phyloP scores from a whole-genome alignment of 805 yeast species.

The Spencermartinsiella europaea region DNA sequence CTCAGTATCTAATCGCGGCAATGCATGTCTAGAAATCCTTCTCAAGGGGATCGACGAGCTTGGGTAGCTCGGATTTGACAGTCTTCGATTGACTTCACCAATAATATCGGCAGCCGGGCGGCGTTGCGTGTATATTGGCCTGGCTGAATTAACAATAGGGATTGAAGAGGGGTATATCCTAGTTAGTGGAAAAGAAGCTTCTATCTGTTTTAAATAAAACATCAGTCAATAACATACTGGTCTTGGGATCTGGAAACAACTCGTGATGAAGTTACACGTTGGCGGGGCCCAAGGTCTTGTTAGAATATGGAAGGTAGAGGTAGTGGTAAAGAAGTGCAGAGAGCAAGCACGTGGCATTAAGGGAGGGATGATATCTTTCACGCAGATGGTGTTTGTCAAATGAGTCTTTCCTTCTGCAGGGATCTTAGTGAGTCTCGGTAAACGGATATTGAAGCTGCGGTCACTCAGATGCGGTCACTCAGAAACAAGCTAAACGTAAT shows the following conservation, averaged over 20 bases:
- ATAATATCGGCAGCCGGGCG: conserved; percentile 9
- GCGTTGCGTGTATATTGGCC: background rate
- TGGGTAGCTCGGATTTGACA: background rate
- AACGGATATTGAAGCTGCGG: too few relatives aligned
- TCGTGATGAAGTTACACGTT: background rate
- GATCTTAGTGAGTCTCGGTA: too few relatives aligned
- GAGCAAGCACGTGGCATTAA: background rate
- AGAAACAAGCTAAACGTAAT: too few relatives aligned
- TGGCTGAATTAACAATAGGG: conserved; percentile 12
- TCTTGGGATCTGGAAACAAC: background rate
- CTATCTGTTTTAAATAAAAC: too few relatives aligned
- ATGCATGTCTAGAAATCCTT: conserved; percentile 1
- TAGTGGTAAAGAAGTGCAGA: background rate
- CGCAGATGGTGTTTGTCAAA: too few relatives aligned
- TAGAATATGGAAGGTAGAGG: background rate
- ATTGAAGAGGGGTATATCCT: conserved; percentile 16
- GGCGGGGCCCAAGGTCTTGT: conserved; percentile 6
- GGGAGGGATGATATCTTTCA: too few relatives aligned
- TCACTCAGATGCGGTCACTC: too few relatives aligned
- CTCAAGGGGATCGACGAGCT: conserved; percentile 13
- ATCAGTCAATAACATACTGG: too few relatives aligned
- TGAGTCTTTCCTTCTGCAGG: too few relatives aligned
- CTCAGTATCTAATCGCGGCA: background rate
- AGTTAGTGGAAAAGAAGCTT: too few relatives aligned
- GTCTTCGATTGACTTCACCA: conserved; percentile 1